phyloP scores from a whole-genome alignment of 2,329 filamentous ascomycete species.

The Chrysosporium queenslandicum region DNA sequence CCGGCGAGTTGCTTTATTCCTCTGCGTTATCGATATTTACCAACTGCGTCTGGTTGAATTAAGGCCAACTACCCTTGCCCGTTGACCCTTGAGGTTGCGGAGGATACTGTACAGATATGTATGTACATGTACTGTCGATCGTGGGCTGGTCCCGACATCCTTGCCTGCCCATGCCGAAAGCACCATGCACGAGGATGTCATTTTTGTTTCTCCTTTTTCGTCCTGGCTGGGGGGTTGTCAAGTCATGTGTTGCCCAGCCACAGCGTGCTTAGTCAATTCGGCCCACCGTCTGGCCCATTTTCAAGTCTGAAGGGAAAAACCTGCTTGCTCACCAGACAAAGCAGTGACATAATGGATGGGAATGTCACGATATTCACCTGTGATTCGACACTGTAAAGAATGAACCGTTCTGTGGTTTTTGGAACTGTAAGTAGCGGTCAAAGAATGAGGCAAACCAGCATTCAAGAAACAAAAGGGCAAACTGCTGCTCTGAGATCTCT shows the following conservation, averaged over 20 bases:
- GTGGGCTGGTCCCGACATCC: not conserved
- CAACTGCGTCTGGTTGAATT: not conserved
- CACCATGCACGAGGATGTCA: not conserved
- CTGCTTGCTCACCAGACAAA: not conserved
- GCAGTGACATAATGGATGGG: not conserved
- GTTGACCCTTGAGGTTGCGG: not conserved
- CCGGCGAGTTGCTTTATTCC: too few species aligned
- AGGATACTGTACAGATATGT: not conserved
- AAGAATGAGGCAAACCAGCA: not conserved
- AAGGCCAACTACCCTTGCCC: not conserved
- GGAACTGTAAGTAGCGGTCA: slow-evolving; percentile 3
- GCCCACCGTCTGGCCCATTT: not conserved
- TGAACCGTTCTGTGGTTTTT: not conserved
- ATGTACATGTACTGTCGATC: not conserved
- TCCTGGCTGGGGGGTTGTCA: not conserved
- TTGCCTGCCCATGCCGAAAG: not conserved
- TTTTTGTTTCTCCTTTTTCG: not conserved
- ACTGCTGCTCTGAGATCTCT: not conserved
- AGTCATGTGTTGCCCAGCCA: slow-evolving; percentile 5
- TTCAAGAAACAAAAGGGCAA: not conserved
- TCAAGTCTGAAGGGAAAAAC: not conserved
- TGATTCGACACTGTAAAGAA: slow-evolving; percentile 6
- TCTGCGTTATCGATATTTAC: not conserved
- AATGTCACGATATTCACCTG: not conserved
- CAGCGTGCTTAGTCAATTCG: not conserved